These are phyloP conservation scores for Hymenoscyphus occultus DNA, from an alignment of 2,329 filamentous ascomycete genomes.

Conservation along the genomic window DNA sequence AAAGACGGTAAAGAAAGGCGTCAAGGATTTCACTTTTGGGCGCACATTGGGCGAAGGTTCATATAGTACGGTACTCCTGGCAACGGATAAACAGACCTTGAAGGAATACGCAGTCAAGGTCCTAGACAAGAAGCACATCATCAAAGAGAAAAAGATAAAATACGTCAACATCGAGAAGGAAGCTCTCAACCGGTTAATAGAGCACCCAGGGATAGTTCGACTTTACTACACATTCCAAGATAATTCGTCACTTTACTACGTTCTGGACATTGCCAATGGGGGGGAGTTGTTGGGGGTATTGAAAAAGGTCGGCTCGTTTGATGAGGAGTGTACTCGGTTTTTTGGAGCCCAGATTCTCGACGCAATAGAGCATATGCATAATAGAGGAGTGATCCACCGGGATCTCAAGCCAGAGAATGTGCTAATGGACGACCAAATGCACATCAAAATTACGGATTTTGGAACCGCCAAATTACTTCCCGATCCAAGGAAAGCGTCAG, in stretches of 20 bases:
- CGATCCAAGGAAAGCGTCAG: slow-evolving; percentile 43
- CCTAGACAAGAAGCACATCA: slow-evolving; percentile 96
- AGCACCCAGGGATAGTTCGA: slow-evolving; percentile 93
- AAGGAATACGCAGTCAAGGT: slow-evolving; percentile 99
- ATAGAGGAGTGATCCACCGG: slow-evolving; percentile 89
- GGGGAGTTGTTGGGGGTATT: slow-evolving; percentile 89
- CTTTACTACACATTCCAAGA: slow-evolving; percentile 99
- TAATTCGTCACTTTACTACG: slow-evolving; percentile 92
- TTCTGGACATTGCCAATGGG: slow-evolving; percentile 87
- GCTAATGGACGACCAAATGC: slow-evolving; percentile 89
- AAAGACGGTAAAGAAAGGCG: slow-evolving; percentile 90
- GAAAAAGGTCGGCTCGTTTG: slow-evolving; percentile 92
- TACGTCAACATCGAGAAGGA: slow-evolving; percentile 99
- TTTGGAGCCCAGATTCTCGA: slow-evolving; percentile 96
- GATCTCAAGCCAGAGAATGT: slow-evolving; percentile 98
- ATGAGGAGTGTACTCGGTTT: slow-evolving; percentile 89
- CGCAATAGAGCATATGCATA: slow-evolving; percentile 97
- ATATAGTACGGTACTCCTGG: slow-evolving; percentile 92
- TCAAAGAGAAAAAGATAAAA: slow-evolving; percentile 99
- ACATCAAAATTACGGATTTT: slow-evolving; percentile 98
- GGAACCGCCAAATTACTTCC: slow-evolving; percentile 94
- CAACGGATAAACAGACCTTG: slow-evolving; percentile 87
- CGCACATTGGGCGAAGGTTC: slow-evolving; percentile 90
- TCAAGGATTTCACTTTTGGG: slow-evolving; percentile 94
- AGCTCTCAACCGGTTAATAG: slow-evolving; percentile 90